A percentile compares a stretch with the other conserved stretches of the same genome.
phyloP scores from a whole-genome alignment of 1,139 yeast genomes.

The Sugiyamaella japonica region DNA sequence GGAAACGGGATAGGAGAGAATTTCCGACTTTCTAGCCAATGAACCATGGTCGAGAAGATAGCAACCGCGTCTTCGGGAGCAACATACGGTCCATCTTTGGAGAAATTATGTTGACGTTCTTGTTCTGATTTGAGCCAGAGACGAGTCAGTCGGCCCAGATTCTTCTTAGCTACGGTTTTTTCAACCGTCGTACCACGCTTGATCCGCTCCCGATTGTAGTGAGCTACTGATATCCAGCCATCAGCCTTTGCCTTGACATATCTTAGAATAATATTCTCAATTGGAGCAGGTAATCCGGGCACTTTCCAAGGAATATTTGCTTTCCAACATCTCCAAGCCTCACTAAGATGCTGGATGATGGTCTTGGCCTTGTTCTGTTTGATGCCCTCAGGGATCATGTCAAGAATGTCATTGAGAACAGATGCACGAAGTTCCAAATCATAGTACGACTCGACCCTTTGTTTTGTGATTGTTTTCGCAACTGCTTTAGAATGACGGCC shows the following conservation, averaged over 20 bases:
- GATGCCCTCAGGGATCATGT: constrained; percentile 95
- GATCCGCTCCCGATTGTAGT: constrained; percentile 85
- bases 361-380: constrained; percentile 85
- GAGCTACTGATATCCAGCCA: constrained; percentile 94
- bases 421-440: constrained; percentile 92
- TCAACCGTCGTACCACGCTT: constrained; percentile 88
- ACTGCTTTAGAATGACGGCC: constrained; percentile 92
- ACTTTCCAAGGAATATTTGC: constrained; percentile 98
- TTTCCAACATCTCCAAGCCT: constrained; percentile 99
- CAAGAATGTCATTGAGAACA: constrained; percentile 92
- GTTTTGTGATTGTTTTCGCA: constrained; percentile 93
- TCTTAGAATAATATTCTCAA: constrained; percentile 79
- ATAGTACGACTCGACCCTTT: constrained; percentile 90
- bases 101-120: constrained; percentile 76
- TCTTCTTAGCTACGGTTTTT: constrained; percentile 90
- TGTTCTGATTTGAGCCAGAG: constrained; percentile 93
- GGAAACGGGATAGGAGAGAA: constrained; percentile 94
- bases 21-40: constrained; percentile 86
- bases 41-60: constrained; percentile 81
- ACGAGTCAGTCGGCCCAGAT: constrained; percentile 85
- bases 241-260: constrained; percentile 95
- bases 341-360: constrained; percentile 88
- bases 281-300: constrained; percentile 92
- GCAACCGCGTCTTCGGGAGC: constrained; percentile 87
- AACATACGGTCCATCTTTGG: constrained; percentile 85